Base-by-base conservation (phyloP, 805 yeast genomes). In the Pichia rugopelliculosa region DNA sequence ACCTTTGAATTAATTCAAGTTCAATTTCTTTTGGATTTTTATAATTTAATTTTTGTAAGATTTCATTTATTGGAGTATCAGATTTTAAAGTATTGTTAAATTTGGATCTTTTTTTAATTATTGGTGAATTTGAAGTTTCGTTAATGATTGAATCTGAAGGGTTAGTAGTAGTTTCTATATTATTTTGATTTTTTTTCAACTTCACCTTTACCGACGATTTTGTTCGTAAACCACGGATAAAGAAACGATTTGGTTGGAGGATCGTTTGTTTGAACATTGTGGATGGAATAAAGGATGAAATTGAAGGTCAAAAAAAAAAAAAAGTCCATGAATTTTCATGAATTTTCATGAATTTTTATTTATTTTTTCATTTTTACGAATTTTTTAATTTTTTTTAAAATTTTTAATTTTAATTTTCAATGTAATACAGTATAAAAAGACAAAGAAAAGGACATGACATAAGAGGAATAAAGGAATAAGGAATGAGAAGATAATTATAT, bases 21-120 rank as follows among this genome's bases (percentile, higher is more conserved):
- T 55, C 60, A 8, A 64, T 61, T 36, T 57, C 53, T 10, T 59
- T 57, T 0, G 67, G 59, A 3, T 57, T 50, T 48, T 62, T 60
- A 36, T 45, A 51, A 22, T 49, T 40, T 33, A 53, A 18, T 7
- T 44, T n/a, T 11, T 44, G 30, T 18, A 44, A 39, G 7, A 45
- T 18, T 13, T 42, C 42, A n/a, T 46, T 33, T 17, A 36, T 33
- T 20, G 22, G 20, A n/a, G 33, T 26, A 24, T 24, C 25, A 24
- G 8, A 8, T 27, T 11, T 4, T 27, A 27, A 7, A 9, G 25
- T 26, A 7, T 6, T 15, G 34, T 4, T 30, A 8, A 30, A 30
- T n/a, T 30, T 30, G 3, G 34, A 30, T 30, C 9, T 15, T 30
- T n/a, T 30, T 4, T 8, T 30, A 30, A 30, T 30, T n/a, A n/a